Conservation (phyloP, 305 asterid genomes). For the Lippia alba region DNA sequence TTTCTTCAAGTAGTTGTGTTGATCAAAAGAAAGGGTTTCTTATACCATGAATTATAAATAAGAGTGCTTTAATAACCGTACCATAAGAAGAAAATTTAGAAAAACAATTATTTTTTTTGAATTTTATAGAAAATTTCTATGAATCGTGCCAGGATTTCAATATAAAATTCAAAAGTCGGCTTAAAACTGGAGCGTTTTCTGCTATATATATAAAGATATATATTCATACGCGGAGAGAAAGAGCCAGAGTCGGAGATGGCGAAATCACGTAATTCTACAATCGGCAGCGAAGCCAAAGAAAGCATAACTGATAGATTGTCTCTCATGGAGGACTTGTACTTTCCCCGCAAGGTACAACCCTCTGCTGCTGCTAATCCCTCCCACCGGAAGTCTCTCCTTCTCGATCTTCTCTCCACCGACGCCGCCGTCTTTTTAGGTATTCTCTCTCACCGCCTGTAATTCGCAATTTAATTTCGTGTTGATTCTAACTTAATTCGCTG, state of each 20-base stretch:
- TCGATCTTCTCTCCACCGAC: conserved; percentile 76
- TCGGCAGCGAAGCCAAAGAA: conserved; percentile 61
- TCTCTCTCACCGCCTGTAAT: not conserved
- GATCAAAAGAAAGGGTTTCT: no score
- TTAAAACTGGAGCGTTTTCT: no score
- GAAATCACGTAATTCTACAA: conserved; percentile 27
- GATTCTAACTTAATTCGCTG: not conserved
- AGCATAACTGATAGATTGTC: conserved; percentile 69
- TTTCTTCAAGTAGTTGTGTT: no score
- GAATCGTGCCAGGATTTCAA: no score
- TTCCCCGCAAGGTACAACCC: conserved; percentile 80
- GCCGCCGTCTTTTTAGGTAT: conserved; percentile 87
- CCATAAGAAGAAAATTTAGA: no score
- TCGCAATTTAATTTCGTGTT: not conserved
- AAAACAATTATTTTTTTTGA: no score
- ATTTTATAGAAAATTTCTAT: no score
- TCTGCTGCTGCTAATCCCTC: conserved; percentile 63
- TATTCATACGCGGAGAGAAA: not conserved
- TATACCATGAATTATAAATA: no score
- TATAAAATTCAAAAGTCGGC: no score
- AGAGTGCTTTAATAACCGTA: no score
- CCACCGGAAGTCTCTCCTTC: conserved; percentile 73
- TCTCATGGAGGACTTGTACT: conserved; percentile 77
- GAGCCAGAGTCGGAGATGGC: conserved; percentile 36
- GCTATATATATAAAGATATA: not conserved